Evolutionary conservation across 176 grass and related monocot genomes (phyloP), one percentile per base, ranked within the genome.

Genomic region (Thalia dealbata): DNA sequence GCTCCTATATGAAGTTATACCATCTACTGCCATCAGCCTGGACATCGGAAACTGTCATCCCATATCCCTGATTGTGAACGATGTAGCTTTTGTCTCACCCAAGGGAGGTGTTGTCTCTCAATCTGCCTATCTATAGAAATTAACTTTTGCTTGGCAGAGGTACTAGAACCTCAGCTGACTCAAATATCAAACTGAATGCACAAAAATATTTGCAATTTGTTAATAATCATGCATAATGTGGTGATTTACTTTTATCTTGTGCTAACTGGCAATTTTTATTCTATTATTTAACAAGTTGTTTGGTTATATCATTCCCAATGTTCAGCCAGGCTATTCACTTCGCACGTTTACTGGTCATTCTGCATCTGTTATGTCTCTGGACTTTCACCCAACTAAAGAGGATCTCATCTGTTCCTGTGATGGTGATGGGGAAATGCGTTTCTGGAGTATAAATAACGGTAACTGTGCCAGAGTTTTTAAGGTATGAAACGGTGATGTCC

Each of bases 341-440:
- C 75, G 80, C 9, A 79, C 88, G 52, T 86, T 87, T 55, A 48
- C 41, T n/a, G 84, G 88, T 9, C 88, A 91, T 78, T 73, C 50
- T 52, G 76, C 84, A 59, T 74, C 55, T 63, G 87, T 86, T 14
- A 81, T 52, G 63, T 90, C 87, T 24, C 23, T 90, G 41, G 87
- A 90, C 51, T 90, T 90, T 64, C 81, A 90, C 75, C 87, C 83
- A n/a, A 81, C 48, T 14, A 64, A 73, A 43, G 60, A 76, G 62
- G 75, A 85, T 67, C 50, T 90, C 18, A 73, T 90, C 6, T 90
- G 80, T 42, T 90, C 83, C 11, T 90, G 69, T 67, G 83, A 90
- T 78, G 74, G 84, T 45, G 69, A 83, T 30, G 88, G 88, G 2
- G 81, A 84, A 71, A 75, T 90, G 64, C 69, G 84, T 48, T 87